Evolutionary conservation across 2,329 filamentous ascomycete species (phyloP), one percentile per base, ranked within the genome.

Genomic region (Parastagonospora nodorum): DNA sequence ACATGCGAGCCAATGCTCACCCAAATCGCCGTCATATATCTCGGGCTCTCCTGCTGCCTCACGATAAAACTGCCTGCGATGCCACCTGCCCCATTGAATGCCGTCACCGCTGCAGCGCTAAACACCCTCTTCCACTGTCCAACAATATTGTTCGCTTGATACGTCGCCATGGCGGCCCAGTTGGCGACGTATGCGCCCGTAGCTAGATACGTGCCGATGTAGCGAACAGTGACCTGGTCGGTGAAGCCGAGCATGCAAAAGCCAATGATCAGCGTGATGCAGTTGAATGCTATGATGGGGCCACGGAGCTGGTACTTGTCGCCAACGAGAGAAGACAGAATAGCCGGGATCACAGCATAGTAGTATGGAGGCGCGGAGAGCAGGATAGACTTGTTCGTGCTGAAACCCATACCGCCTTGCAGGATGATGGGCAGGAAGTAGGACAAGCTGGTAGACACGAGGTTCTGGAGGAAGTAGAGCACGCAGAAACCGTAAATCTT

Each of bases 131-230:
- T 87, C 84, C 84, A 88, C 61, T 87, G 84, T 0, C 83, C 71
- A 11, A 62, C 58, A 9, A 71, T 60, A 37, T 71, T 68, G 66
- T 86, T 87, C 28, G 69, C 68, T 86, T 88, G 67, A 37, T 71
- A 72, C 5, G 69, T 68, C 5, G 82, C 85, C 55, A 88, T 73
- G 0, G 84, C 86, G 0, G 86, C 85, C 85, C 86, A 88, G 56
- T 89, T 89, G 4, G 82, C 84, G 4, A 88, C 80, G 56, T 88
- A 88, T 1, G 86, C 85, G 0, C 86, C 86, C 0, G 86, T 88
- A 0, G 85, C 84, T 2, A 89, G 77, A 67, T 82, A 88, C 0
- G 84, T 84, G 8, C 86, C 86, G 28, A 86, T 74, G 55, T 88
- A 88, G 41, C 86, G 80, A 3, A 85, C 83, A 0, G 83, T 77